Evolutionary conservation across 352 stramenopile species (phyloP).

Genomic region (Phytopythium litorale): DNA sequence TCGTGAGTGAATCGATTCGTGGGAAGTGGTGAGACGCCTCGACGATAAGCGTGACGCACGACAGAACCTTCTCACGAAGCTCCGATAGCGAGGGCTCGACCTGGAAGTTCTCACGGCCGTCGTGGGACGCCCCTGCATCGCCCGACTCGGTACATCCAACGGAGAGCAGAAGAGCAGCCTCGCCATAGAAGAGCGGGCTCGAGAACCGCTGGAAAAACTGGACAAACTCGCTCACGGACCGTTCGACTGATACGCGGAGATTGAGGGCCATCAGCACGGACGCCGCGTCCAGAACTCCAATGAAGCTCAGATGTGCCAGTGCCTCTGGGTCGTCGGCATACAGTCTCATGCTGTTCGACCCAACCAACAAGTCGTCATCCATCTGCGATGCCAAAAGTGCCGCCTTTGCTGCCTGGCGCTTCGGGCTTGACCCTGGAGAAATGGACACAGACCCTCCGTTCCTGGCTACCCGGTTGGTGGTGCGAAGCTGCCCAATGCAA

Average conservation of each 20-base stretch:
- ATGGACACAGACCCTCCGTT: background rate
- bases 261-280: conserved; percentile 90
- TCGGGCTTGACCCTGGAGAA: conserved; percentile 1
- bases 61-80: conserved; percentile 61
- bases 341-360: conserved; percentile 1
- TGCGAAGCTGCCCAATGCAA: conserved; percentile 38
- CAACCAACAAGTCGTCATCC: background rate
- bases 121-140: background rate
- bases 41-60: conserved; percentile 66
- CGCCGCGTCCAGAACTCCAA: conserved; percentile 74
- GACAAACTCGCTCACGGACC: conserved; percentile 71
- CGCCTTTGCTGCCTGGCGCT: background rate
- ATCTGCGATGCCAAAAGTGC: too few relatives aligned
- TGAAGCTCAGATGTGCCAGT: conserved; percentile 44
- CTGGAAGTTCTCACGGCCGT: conserved; percentile 41
- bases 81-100: conserved; percentile 53
- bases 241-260: conserved; percentile 80
- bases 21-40: conserved; percentile 85
- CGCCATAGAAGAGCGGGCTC: conserved; percentile 35
- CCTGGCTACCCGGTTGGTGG: background rate
- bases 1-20: conserved; percentile 84
- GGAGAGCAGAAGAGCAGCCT: conserved; percentile 57
- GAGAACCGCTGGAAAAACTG: conserved; percentile 78
- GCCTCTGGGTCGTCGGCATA: conserved; percentile 38
- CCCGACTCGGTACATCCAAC: conserved; percentile 38